Base-by-base conservation (phyloP, 2,329 filamentous ascomycete species). In the Colletotrichum higginsianum region DNA sequence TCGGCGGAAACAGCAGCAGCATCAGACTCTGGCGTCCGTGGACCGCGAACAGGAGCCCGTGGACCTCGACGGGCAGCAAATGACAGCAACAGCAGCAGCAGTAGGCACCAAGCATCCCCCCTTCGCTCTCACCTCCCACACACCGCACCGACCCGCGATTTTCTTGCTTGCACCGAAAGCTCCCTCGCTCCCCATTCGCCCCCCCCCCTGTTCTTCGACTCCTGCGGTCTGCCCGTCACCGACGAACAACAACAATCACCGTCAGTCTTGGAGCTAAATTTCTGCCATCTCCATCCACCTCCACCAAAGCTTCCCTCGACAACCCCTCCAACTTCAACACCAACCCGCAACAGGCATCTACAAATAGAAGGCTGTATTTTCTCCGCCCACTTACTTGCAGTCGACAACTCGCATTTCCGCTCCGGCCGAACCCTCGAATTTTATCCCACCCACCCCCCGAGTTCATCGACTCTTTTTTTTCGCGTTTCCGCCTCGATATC, bases 281-380 rank as follows among this genome's bases (percentile, higher is more conserved):
- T 72, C 70, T 72, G 70, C 66, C 70, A 71, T 61, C 66, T 71
- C 66, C 70, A 72, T 72, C 66, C 66, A 72, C 66, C 70, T 70
- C 61, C 70, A 71, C 70, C 70, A 56, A 65, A 72, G 70, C 70
- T 71, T 66, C 65, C 42, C 26, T 71, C 70, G 61, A 71, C 70
- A 70, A 71, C 66, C 70, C 66, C 70, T 70, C 66, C 66, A 57
- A 61, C 55, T 61, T 26, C 66, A 68, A 55, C 60, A 16, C 67
- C 61, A 71, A 47, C 35, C 58, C 65, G 58, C 60, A 66, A 61
- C 61, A 60, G 52, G 13, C 55, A 26, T 61, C 42, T 66, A 71
- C 66, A 56, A 55, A n/a, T 57, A 71, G 42, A 55, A 13, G 26
- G 49, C 23, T 35, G 38, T 71, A 46, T 66, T 70, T 42, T 57